Evolutionary conservation across 1,284 basidiomycete genomes (phyloP).

Genomic region (Ceratobasidium sp.): DNA sequence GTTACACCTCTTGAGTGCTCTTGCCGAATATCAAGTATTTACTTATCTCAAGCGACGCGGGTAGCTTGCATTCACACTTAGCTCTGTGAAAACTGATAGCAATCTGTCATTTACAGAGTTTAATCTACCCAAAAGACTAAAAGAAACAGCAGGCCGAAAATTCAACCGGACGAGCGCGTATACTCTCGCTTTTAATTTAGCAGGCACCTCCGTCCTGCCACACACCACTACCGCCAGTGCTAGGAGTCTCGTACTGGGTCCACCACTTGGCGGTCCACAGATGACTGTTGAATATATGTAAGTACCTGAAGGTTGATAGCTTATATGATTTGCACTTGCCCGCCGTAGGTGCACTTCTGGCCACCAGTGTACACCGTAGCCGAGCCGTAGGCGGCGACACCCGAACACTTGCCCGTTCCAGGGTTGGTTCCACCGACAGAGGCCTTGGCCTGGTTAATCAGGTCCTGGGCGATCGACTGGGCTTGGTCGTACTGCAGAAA

Average conservation of each 20-base stretch:
- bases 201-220: conserved; percentile 31
- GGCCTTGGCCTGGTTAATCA: conserved; percentile 10
- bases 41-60: too few relatives aligned
- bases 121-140: conserved; percentile 1
- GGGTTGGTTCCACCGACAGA: conserved; percentile 33
- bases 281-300: neutral
- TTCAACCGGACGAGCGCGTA: neutral
- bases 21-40: too few relatives aligned
- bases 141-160: neutral
- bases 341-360: conserved; percentile 44
- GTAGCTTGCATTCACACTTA: neutral
- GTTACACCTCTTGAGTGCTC: too few relatives aligned
- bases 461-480: conserved; percentile 14
- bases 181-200: neutral
- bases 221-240: conserved; percentile 39
- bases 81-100: neutral
- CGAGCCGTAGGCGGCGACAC: conserved; percentile 37
- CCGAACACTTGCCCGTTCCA: conserved; percentile 29
- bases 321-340: neutral
- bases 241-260: conserved; percentile 47
- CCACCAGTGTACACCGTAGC: conserved; percentile 46
- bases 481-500: conserved; percentile 25
- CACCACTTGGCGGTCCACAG: conserved; percentile 46
- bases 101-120: neutral
- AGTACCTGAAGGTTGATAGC: neutral